Percentiles rank a stretch among this genome's conserved stretches.
phyloP scores from a whole-genome alignment of 768 basidiomycete genomes.

The Collybia sordida region DNA sequence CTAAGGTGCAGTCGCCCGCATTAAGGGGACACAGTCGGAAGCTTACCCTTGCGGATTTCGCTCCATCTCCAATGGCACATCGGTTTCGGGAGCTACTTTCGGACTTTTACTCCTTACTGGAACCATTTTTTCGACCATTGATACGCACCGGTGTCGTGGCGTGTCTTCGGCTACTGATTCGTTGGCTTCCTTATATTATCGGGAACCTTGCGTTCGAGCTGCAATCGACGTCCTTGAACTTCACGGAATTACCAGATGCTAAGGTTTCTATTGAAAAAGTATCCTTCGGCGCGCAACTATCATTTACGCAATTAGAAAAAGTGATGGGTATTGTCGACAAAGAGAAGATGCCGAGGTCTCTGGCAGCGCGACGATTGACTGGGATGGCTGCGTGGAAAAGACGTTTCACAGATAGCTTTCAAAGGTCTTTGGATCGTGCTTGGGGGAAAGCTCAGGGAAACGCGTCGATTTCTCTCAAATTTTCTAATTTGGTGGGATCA shows the following conservation, averaged over 20 bases:
- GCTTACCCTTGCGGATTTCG: slow-evolving; percentile 47
- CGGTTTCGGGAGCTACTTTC: slow-evolving; percentile 38
- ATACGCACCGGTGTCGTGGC: slow-evolving; percentile 56
- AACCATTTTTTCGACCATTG: slow-evolving; percentile 62
- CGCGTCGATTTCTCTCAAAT: slow-evolving; percentile 47
- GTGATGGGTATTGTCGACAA: slow-evolving; percentile 20
- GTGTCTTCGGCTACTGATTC: slow-evolving; percentile 56
- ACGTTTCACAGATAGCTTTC: slow-evolving; percentile 57
- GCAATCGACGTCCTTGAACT: slow-evolving; percentile 50
- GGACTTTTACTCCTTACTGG: slow-evolving; percentile 43
- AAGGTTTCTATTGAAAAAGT: slow-evolving; percentile 51
- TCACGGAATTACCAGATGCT: slow-evolving; percentile 49
- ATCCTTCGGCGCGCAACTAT: slow-evolving; percentile 51
- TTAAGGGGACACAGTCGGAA: slow-evolving; percentile 36
- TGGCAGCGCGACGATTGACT: slow-evolving; percentile 28
- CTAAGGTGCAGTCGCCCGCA: slow-evolving; percentile 15
- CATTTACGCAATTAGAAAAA: slow-evolving; percentile 51
- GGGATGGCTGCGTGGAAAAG: slow-evolving; percentile 67
- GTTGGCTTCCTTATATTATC: slow-evolving; percentile 65
- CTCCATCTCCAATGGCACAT: slow-evolving; percentile 43
- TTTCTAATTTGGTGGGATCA: slow-evolving; percentile 47
- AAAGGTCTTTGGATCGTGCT: slow-evolving; percentile 66
- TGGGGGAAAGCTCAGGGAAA: slow-evolving; percentile 64
- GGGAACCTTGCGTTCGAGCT: slow-evolving; percentile 70
- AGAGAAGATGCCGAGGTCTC: slow-evolving; percentile 17